A percentile compares a stretch with the other conserved stretches of the same genome.
Evolutionary conservation across 1,284 basidiomycete genomes (phyloP).

Genomic region (Ceraceosorus guamensis): DNA sequence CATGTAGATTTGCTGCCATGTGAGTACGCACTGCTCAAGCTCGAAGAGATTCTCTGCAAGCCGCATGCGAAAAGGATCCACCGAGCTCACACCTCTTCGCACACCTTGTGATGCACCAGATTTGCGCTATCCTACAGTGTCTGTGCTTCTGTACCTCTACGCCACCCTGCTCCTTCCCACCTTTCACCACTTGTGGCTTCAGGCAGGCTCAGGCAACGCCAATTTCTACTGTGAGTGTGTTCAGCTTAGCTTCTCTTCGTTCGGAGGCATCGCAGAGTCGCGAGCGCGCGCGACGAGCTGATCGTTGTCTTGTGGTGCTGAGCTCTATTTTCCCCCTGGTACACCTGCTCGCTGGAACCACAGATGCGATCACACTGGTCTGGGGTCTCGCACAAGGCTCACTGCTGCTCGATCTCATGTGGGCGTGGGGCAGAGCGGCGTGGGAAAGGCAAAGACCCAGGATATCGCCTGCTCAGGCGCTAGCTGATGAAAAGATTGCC

Average conservation of each 20-base stretch:
- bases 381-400: constrained; percentile 80
- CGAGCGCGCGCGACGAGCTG: too few species aligned
- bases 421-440: constrained; percentile 54
- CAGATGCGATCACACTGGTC: constrained; percentile 78
- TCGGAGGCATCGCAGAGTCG: too few species aligned
- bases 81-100: background rate
- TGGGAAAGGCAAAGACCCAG: constrained; percentile 34
- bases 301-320: too few species aligned
- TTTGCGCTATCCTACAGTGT: constrained; percentile 77
- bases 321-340: too few species aligned
- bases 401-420: constrained; percentile 71
- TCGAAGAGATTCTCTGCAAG: too few species aligned
- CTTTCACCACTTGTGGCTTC: constrained; percentile 86
- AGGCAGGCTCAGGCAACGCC: constrained; percentile 86
- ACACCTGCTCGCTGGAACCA: constrained; percentile 62
- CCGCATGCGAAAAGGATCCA: too few species aligned
- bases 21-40: constrained; percentile 52
- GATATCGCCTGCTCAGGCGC: background rate
- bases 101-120: constrained; percentile 54
- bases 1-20: constrained; percentile 78
- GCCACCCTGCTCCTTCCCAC: constrained; percentile 78
- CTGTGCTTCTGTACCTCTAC: constrained; percentile 73
- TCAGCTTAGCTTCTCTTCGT: too few species aligned
- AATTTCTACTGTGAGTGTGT: constrained; percentile 71
- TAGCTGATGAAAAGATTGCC: too few species aligned